A percentile compares a stretch with the other conserved stretches of the same genome.
phyloP scores from a whole-genome alignment of 306 rosid genomes.

The Trifolium subterraneum region DNA sequence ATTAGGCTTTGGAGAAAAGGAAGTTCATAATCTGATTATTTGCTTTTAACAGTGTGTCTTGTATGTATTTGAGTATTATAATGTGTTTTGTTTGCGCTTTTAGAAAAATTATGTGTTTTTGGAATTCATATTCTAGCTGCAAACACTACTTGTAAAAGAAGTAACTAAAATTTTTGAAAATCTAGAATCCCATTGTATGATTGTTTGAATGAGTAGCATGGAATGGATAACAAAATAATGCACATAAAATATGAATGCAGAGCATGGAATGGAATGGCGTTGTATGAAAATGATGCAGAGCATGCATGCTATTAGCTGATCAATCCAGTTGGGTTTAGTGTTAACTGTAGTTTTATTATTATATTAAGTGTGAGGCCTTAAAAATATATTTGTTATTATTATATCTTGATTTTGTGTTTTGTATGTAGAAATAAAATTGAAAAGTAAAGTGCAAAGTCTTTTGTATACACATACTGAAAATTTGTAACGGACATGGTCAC shows the following conservation, averaged over 20 bases:
- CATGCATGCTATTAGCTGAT: constrained; percentile 2
- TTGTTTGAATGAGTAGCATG: constrained; percentile 2
- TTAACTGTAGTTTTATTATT: background rate
- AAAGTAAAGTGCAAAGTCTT: constrained; percentile 12
- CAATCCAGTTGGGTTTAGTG: background rate
- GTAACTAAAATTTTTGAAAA: constrained; percentile 24
- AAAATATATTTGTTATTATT: background rate
- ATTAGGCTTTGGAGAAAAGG: background rate
- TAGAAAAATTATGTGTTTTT: constrained; percentile 5
- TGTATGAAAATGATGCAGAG: background rate
- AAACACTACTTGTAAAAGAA: constrained; percentile 4
- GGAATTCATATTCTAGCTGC: constrained; percentile 28
- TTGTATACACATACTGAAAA: constrained; percentile 16
- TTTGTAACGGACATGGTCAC: constrained; percentile 15
- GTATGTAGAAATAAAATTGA: background rate
- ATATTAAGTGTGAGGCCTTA: background rate
- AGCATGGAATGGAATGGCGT: too few relatives aligned
- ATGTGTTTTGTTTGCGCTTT: constrained; percentile 13
- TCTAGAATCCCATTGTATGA: background rate
- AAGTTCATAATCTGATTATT: background rate
- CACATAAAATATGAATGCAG: too few relatives aligned
- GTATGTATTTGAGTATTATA: constrained; percentile 29
- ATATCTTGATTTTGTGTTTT: constrained; percentile 22
- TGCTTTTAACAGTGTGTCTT: constrained; percentile 6
- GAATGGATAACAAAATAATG: constrained; percentile 6